A percentile compares a stretch with the other conserved stretches of the same genome.
Conservation (phyloP, 2,329 filamentous ascomycete genomes). For the Trichoderma sp. region DNA sequence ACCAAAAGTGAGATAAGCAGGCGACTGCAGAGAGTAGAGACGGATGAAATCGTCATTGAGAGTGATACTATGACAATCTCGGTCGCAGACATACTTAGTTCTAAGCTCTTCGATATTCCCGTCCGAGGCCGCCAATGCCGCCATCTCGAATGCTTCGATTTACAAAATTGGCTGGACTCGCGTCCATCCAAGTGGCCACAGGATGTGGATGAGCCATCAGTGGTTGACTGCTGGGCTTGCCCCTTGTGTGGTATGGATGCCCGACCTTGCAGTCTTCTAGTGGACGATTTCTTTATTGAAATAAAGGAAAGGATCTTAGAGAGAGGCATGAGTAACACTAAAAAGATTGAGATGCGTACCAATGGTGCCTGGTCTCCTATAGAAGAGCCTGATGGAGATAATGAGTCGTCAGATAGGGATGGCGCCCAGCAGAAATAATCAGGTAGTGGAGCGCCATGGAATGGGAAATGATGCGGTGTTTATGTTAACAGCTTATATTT, state of each 20-base stretch:
- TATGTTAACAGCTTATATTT: background rate
- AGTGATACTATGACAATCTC: conserved; percentile 55
- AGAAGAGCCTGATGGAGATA: conserved; percentile 30
- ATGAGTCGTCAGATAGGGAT: conserved; percentile 20
- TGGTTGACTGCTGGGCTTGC: conserved; percentile 77
- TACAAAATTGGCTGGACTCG: conserved; percentile 74
- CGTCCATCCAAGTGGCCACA: conserved; percentile 47
- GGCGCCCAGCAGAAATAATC: too few species aligned
- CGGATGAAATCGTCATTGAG: conserved; percentile 61
- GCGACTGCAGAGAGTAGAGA: conserved; percentile 37
- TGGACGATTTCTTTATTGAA: conserved; percentile 70
- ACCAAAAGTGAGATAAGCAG: conserved; percentile 57
- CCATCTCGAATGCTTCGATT: conserved; percentile 88
- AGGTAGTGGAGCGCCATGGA: background rate
- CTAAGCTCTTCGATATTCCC: conserved; percentile 64
- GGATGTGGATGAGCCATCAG: conserved; percentile 45
- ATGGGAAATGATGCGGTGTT: background rate
- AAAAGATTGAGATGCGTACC: conserved; percentile 29
- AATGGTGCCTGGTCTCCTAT: conserved; percentile 37
- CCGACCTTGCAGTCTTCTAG: conserved; percentile 64
- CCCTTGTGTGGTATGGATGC: conserved; percentile 79
- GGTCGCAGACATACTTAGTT: conserved; percentile 65
- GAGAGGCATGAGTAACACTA: conserved; percentile 26
- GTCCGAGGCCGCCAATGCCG: conserved; percentile 67
- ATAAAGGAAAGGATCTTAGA: conserved; percentile 54